Percentiles rank a stretch among this genome's conserved stretches.
phyloP scores from a whole-genome alignment of 805 yeast genomes.

The Diddensiella santjacobensis region DNA sequence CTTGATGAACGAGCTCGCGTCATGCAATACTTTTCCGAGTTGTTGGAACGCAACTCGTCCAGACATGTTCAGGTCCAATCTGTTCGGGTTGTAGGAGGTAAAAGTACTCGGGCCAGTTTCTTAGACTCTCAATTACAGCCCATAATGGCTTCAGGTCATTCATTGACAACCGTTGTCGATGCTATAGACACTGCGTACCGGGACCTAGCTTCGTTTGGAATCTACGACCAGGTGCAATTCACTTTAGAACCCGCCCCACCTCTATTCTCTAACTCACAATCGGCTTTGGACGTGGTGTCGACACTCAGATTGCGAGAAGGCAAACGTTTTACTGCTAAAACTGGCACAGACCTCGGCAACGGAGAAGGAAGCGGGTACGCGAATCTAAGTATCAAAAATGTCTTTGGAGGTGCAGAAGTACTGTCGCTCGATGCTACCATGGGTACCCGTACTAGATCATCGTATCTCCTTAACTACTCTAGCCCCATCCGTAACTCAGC shows the following conservation, averaged over 20 bases:
- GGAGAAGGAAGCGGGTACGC: slow-evolving; percentile 96
- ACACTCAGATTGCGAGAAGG: slow-evolving; percentile 24
- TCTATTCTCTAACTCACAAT: slow-evolving; percentile 7
- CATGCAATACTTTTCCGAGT: slow-evolving; percentile 18
- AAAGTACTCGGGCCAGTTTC: slow-evolving; percentile 25
- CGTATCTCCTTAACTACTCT: slow-evolving; percentile 49
- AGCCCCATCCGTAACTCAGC: slow-evolving; percentile 48
- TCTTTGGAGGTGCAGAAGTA: slow-evolving; percentile 67
- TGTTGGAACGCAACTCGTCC: slow-evolving; percentile 27
- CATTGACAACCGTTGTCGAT: slow-evolving; percentile 23
- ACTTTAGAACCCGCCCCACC: slow-evolving; percentile 23
- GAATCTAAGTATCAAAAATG: slow-evolving; percentile 60
- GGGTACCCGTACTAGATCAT: slow-evolving; percentile 57
- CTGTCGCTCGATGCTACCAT: slow-evolving; percentile 52
- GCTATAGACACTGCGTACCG: slow-evolving; percentile 31
- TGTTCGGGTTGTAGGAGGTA: slow-evolving; percentile 33
- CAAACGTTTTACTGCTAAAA: slow-evolving; percentile 72
- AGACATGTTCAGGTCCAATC: slow-evolving; percentile 27
- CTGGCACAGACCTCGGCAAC: slow-evolving; percentile 95
- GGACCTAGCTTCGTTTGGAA: slow-evolving; percentile 29
- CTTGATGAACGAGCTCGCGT: slow-evolving; percentile 13
- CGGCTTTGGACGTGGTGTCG: slow-evolving; percentile 22
- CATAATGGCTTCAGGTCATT: slow-evolving; percentile 27
- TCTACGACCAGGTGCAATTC: slow-evolving; percentile 27
- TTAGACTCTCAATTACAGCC: slow-evolving; percentile 33